Evolutionary conservation across 2,329 filamentous ascomycete genomes (phyloP).

Genomic region (Apiospora hydei): DNA sequence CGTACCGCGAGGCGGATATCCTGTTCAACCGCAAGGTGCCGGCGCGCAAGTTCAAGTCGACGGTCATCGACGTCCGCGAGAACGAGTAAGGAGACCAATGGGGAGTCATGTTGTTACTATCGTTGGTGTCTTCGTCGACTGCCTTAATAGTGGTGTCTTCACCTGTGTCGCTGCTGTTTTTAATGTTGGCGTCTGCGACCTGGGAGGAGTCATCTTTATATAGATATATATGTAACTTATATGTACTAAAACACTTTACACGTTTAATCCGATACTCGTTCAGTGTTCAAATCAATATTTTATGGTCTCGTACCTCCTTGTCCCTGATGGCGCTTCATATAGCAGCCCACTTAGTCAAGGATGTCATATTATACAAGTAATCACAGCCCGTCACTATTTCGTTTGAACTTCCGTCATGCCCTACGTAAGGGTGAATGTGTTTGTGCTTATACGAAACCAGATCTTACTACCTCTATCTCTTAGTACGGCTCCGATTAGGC

Average conservation of each 20-base stretch:
- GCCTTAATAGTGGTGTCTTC: not conserved
- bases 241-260: not conserved
- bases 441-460: too few relatives aligned
- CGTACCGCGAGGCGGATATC: constrained; percentile 52
- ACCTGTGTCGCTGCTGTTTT: not conserved
- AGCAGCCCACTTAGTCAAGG: too few relatives aligned
- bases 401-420: too few relatives aligned
- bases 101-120: not conserved
- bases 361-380: too few relatives aligned
- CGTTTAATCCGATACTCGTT: too few relatives aligned
- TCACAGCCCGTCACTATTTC: too few relatives aligned
- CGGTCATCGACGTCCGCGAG: constrained; percentile 41
- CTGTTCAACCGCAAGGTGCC: constrained; percentile 44
- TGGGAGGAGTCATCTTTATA: not conserved
- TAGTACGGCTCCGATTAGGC: too few relatives aligned
- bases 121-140: not conserved
- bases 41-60: constrained; percentile 21
- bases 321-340: too few relatives aligned
- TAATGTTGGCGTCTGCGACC: not conserved
- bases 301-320: too few relatives aligned
- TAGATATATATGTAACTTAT: not conserved
- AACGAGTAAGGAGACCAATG: constrained; percentile 43
- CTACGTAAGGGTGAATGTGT: too few relatives aligned
- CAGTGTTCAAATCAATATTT: too few relatives aligned
- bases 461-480: too few relatives aligned